These are phyloP conservation scores for Scleromitrula shiraiana DNA, from an alignment of 2,329 filamentous ascomycete genomes.

Conservation along the genomic window DNA sequence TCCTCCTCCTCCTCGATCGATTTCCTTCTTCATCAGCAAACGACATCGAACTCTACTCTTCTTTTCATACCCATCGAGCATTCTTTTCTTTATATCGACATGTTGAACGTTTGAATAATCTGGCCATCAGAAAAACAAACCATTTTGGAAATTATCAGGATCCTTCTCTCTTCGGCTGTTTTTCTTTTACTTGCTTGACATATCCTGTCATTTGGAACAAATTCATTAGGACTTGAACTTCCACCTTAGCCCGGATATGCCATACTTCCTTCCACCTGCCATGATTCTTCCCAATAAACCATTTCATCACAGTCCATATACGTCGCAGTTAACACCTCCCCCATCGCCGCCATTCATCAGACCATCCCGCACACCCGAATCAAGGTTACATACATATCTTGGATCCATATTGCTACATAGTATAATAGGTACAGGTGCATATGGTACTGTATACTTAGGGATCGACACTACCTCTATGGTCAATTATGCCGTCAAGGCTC, in stretches of 20 bases:
- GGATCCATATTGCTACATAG: constrained; percentile 60
- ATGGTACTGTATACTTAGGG: constrained; percentile 94
- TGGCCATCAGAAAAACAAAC: no score
- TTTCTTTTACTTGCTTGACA: no score
- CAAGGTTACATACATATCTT: constrained; percentile 76
- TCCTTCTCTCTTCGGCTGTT: no score
- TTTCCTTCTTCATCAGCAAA: neutral
- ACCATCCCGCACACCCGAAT: constrained; percentile 54
- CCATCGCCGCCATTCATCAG: constrained; percentile 9
- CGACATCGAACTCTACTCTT: neutral
- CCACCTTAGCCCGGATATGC: no score
- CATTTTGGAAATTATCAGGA: no score
- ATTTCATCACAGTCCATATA: constrained; percentile 1
- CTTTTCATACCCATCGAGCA: neutral
- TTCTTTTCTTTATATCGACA: neutral
- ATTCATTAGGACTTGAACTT: no score
- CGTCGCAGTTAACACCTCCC: constrained; percentile 16
- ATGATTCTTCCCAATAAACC: no score
- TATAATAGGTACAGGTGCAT: constrained; percentile 87
- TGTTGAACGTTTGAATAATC: neutral
- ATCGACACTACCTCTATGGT: constrained; percentile 60
- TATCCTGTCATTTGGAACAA: no score
- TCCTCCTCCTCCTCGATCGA: neutral
- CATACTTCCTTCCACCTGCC: no score
- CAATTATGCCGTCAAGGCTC: constrained; percentile 90